Evolutionary conservation across 2,329 filamentous ascomycete genomes (phyloP).

Genomic region (Orbilia quercus): DNA sequence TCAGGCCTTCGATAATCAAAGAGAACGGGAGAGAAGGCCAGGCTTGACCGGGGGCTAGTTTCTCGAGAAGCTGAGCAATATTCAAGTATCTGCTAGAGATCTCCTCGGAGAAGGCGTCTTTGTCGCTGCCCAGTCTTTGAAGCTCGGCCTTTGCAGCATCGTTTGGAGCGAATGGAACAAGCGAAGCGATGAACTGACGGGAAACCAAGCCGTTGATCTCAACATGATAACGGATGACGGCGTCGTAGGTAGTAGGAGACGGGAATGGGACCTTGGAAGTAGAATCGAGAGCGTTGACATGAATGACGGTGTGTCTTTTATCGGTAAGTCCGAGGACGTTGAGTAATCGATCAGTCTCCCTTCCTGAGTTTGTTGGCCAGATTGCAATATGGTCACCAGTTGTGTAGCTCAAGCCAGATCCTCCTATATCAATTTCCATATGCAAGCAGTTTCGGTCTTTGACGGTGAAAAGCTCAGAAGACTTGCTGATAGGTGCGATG

Average conservation of each 20-base stretch:
- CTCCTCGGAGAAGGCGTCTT: constrained; percentile 92
- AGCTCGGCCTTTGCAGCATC: constrained; percentile 88
- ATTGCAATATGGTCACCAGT: constrained; percentile 97
- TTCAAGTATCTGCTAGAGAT: constrained; percentile 85
- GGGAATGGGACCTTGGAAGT: constrained; percentile 98
- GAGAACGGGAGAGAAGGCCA: constrained; percentile 93
- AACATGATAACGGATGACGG: constrained; percentile 92
- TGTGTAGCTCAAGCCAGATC: constrained; percentile 89
- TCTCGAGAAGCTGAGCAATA: constrained; percentile 84
- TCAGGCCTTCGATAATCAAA: constrained; percentile 89
- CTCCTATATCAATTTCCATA: constrained; percentile 91
- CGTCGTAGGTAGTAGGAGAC: constrained; percentile 94
- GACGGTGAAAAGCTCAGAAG: constrained; percentile 87
- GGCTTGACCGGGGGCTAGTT: constrained; percentile 76
- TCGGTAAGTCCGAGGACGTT: constrained; percentile 78
- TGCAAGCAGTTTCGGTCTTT: constrained; percentile 95
- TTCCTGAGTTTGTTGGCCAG: constrained; percentile 95
- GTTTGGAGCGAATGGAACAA: constrained; percentile 88
- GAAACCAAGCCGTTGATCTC: constrained; percentile 96
- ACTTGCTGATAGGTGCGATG: constrained; percentile 91
- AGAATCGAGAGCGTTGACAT: constrained; percentile 88
- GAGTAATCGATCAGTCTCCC: constrained; percentile 90
- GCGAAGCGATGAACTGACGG: constrained; percentile 88
- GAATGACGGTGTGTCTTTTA: constrained; percentile 84
- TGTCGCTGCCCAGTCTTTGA: constrained; percentile 87